Percentiles rank a stretch among this genome's conserved stretches.
phyloP scores from a whole-genome alignment of 2,329 filamentous ascomycete species.

The Aspergillus fructus region DNA sequence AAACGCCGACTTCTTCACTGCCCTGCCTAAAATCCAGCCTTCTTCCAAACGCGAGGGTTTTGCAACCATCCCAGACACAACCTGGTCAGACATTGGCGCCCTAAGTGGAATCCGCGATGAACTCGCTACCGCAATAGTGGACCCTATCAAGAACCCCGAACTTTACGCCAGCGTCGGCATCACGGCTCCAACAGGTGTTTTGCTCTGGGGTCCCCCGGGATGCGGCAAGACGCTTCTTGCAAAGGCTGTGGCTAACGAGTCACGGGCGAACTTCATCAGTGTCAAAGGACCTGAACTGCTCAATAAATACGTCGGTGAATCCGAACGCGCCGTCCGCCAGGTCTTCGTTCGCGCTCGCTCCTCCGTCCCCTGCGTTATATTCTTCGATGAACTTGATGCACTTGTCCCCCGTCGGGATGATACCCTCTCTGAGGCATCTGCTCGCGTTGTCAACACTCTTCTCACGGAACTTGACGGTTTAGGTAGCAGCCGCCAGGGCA shows the following conservation, averaged over 20 bases:
- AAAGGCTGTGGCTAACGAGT: constrained; percentile 93
- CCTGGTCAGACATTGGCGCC: constrained; percentile 89
- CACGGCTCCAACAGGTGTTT: constrained; percentile 76
- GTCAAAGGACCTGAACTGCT: constrained; percentile 95
- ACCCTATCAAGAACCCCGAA: constrained; percentile 80
- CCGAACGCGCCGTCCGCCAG: constrained; percentile 86
- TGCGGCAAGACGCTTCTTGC: constrained; percentile 96
- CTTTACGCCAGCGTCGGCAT: constrained; percentile 76
- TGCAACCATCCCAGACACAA: constrained; percentile 87
- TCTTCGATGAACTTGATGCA: constrained; percentile 97
- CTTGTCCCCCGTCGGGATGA: constrained; percentile 82
- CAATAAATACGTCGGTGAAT: constrained; percentile 97
- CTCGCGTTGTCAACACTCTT: constrained; percentile 89
- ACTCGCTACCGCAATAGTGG: constrained; percentile 81
- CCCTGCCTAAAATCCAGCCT: constrained; percentile 72
- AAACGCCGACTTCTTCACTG: constrained; percentile 69
- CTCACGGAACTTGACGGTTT: constrained; percentile 93
- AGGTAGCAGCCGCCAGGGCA: constrained; percentile 69
- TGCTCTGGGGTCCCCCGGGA: constrained; percentile 94
- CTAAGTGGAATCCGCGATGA: constrained; percentile 75
- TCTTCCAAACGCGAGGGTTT: constrained; percentile 92
- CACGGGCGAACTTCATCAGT: constrained; percentile 95
- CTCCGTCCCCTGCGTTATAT: constrained; percentile 88
- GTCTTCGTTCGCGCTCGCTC: constrained; percentile 86
- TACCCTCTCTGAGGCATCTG: constrained; percentile 74